Evolutionary conservation across 371 early-diverging fungal species (phyloP), one percentile per base, ranked within the genome.

Genomic region (Chytridiales sp.): DNA sequence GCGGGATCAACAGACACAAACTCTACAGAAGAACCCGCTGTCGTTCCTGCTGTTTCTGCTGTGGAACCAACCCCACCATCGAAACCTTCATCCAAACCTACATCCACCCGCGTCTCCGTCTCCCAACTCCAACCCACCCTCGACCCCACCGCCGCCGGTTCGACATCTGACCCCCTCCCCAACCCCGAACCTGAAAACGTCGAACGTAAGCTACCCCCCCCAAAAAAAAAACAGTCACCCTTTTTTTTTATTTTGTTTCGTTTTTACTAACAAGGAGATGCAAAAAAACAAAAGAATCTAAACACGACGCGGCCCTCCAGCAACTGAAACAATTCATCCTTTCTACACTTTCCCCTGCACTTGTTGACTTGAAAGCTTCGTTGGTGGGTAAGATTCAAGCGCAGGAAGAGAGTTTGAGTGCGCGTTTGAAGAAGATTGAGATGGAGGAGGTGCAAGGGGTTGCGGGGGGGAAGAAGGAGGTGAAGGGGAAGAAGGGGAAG

Each of bases 331-430:
- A 56, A 4, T 67, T 74, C 34, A 64, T 79, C 27, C 52, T 62
- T 8, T n/a, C 54, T 3, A 67, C 69, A 0, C 53, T 79, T 13
- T 21, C 65, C 0, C 55, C 70, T 22, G 70, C 71, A 35, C 52
- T 79, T 9, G 75, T 76, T 24, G 79, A 79, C 36, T 43, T 79
- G 54, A 67, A 70, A 24, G 53, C 59, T 26, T 32, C 72, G 19
- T 40, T 79, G 24, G 30, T 66, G 36, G 40, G 51, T 13, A 70
- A 68, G 34, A 36, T 79, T 24, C 24, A 65, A 35, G 59, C 51
- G 17, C 75, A 76, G 54, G 79, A 77, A 19, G 74, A 74, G 11
- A 51, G 40, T 29, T 44, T 71, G 22, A 41, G 41, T 3, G 8
- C 44, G 2, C 48, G 66, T 21, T 31, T 72, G 49, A 68, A 62